phyloP scores from a whole-genome alignment of 2,329 filamentous ascomycete species.

The Sarocladiaceae sp. region DNA sequence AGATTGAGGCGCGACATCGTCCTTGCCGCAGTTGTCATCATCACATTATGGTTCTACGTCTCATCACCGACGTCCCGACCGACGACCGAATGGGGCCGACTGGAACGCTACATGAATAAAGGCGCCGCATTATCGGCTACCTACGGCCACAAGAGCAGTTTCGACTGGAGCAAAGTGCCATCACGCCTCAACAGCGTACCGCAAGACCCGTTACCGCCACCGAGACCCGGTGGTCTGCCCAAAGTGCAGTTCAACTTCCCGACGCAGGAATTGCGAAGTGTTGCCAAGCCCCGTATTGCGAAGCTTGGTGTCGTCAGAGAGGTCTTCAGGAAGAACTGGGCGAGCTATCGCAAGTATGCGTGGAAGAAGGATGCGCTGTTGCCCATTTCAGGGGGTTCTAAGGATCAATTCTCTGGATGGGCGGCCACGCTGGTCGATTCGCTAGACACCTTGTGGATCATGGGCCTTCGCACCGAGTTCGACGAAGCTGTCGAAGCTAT shows the following conservation, averaged over 20 bases:
- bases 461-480: slow-evolving; percentile 64
- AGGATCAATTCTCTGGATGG: slow-evolving; percentile 63
- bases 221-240: slow-evolving; percentile 20
- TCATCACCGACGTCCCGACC: neutral
- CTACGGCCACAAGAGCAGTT: slow-evolving; percentile 23
- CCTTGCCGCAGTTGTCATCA: slow-evolving; percentile 9
- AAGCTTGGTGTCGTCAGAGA: slow-evolving; percentile 21
- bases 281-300: slow-evolving; percentile 13
- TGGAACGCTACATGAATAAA: slow-evolving; percentile 7
- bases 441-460: slow-evolving; percentile 69
- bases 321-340: slow-evolving; percentile 41
- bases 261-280: slow-evolving; percentile 19
- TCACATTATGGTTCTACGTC: slow-evolving; percentile 9
- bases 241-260: slow-evolving; percentile 31
- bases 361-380: slow-evolving; percentile 62
- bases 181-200: slow-evolving; percentile 21
- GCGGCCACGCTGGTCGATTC: slow-evolving; percentile 64
- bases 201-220: slow-evolving; percentile 20
- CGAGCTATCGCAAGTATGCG: slow-evolving; percentile 55
- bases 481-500: slow-evolving; percentile 56
- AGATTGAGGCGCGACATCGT: slow-evolving; percentile 1
- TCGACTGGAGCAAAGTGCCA: slow-evolving; percentile 31
- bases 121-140: slow-evolving; percentile 3
- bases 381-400: slow-evolving; percentile 47
- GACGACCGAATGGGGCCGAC: slow-evolving; percentile 6